These are phyloP conservation scores for Sporisorium exsertum DNA, from an alignment of 1,284 basidiomycete genomes.

Conservation along the genomic window DNA sequence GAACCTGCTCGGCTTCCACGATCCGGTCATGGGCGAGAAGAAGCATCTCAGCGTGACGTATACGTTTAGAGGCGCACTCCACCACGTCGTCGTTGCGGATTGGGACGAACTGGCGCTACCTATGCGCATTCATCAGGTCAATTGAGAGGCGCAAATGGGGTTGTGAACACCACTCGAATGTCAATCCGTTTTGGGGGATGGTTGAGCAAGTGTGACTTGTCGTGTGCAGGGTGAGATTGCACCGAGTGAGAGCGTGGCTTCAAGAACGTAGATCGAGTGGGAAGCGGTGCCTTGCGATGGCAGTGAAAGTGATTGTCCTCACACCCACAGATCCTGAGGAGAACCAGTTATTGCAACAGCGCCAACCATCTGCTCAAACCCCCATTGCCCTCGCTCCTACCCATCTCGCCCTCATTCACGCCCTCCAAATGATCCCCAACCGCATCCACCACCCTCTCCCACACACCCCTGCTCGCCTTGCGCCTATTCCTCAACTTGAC, in stretches of 20 bases:
- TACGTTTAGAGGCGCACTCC: constrained; percentile 78
- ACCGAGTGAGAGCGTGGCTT: background rate
- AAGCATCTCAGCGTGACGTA: constrained; percentile 82
- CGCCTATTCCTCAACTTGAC: constrained; percentile 8
- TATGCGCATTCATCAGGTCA: constrained; percentile 70
- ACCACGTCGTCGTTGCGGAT: constrained; percentile 83
- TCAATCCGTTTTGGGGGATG: background rate
- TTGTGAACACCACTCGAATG: background rate
- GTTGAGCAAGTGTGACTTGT: too few species aligned
- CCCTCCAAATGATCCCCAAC: constrained; percentile 7
- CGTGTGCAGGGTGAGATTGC: background rate
- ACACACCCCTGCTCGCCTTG: background rate
- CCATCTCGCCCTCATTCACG: background rate
- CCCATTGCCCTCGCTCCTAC: background rate
- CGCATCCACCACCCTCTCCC: background rate
- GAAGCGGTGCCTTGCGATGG: too few species aligned
- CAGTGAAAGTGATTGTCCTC: too few species aligned
- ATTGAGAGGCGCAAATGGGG: background rate
- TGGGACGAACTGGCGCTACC: constrained; percentile 79
- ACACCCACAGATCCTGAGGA: background rate
- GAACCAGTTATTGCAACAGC: background rate
- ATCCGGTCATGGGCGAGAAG: constrained; percentile 77
- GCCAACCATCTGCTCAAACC: background rate
- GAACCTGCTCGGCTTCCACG: constrained; percentile 80
- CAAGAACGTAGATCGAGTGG: too few species aligned